Evolutionary conservation across 257 asterid species (phyloP), one percentile per base, ranked within the genome.

Genomic region (Ligustrum vulgare): DNA sequence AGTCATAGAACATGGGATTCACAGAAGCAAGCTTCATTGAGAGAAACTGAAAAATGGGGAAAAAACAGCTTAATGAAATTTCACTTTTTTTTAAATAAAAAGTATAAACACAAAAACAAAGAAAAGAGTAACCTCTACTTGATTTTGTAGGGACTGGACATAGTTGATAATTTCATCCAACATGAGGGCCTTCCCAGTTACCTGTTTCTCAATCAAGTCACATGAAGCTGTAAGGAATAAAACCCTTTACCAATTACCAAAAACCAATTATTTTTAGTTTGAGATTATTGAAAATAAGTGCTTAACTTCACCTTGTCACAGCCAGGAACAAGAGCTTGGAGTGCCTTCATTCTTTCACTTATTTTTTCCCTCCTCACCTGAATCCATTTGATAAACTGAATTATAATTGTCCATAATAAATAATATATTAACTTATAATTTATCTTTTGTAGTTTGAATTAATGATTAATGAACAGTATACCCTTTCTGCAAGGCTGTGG

Each of bases 101-200:
- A 54, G 8, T n/a, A 54, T 6, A 51, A n/a, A 41, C 33, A 62
- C 32, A 4, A 37, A 7, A 67, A 66, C 22, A 58, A 22, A 11
- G 33, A 23, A 58, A 66, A 70, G 43, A 39, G 25, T 75, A 39
- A 93, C 98, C 98, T 93, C 97, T 31, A 91, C 96, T 88, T 93
- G 98, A 78, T 89, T 82, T 85, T 93, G 98, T 67, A 92, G 88
- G 71, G 97, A 92, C 63, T 90, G 96, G 83, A 92, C 96, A 85
- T 92, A 92, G 79, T 91, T 89, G 72, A 93, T 93, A 32, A 93
- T 93, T 80, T 93, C 94, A 87, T 93, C 98, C 94, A 93, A 86
- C 93, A 93, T 84, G 81, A 86, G 94, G 91, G 98, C 98, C 96
- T 93, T 93, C 33, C 98, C 98, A 71, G 91, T 89, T 70, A 88